phyloP scores from a whole-genome alignment of 495 filamentous ascomycete species.

The Annulohypoxylon maeteangense region DNA sequence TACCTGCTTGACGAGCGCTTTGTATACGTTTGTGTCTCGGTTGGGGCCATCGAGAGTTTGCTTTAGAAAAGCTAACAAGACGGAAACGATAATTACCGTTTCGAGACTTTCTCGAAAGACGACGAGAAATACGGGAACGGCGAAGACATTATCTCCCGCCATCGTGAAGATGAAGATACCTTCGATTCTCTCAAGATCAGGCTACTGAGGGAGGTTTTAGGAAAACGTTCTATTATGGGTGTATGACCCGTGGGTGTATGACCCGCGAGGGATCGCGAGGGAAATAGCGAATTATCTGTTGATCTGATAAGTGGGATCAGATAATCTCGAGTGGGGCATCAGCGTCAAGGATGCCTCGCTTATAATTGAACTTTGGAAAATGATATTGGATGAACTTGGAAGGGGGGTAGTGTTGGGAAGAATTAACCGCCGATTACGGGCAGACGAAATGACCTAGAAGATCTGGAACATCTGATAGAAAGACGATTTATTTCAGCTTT shows the following conservation, averaged over 20 bases:
- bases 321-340: slow-evolving; percentile 35
- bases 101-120: slow-evolving; percentile 87
- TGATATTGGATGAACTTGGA: background rate
- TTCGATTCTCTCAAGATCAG: background rate
- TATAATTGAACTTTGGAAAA: slow-evolving; percentile 3
- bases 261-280: background rate
- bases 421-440: slow-evolving; percentile 31
- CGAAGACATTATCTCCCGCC: slow-evolving; percentile 66
- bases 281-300: slow-evolving; percentile 38
- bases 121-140: slow-evolving; percentile 84
- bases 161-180: slow-evolving; percentile 45
- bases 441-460: slow-evolving; percentile 16
- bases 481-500: slow-evolving; percentile 20
- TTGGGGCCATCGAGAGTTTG: slow-evolving; percentile 73
- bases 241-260: background rate
- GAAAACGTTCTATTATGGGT: background rate
- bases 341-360: slow-evolving; percentile 6
- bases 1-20: slow-evolving; percentile 77
- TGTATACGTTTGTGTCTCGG: slow-evolving; percentile 66
- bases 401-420: slow-evolving; percentile 11
- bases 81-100: slow-evolving; percentile 81
- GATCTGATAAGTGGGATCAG: slow-evolving; percentile 47
- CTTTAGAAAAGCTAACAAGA: slow-evolving; percentile 83
- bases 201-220: background rate
- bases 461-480: slow-evolving; percentile 5